A percentile compares a stretch with the other conserved stretches of the same genome.
phyloP scores from a whole-genome alignment of 768 basidiomycete genomes.

The Cystofilobasidium capitatum region DNA sequence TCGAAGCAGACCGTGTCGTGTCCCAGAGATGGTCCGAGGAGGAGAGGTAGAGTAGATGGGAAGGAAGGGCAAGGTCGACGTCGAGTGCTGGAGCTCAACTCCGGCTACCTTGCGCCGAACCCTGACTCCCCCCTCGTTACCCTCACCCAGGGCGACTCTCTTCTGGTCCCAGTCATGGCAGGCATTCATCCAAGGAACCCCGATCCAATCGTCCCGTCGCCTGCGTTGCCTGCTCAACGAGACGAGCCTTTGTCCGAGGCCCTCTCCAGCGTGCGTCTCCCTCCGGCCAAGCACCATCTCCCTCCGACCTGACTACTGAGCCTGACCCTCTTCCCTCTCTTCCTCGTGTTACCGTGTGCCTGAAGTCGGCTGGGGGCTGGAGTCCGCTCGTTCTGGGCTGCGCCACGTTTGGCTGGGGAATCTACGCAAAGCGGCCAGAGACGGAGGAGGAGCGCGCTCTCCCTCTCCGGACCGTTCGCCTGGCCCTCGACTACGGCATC shows the following conservation, averaged over 20 bases:
- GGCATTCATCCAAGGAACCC: constrained; percentile 1
- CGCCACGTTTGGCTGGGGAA: constrained; percentile 37
- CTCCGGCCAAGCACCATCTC: not conserved
- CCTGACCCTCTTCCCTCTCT: not conserved
- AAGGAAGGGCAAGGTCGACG: no score
- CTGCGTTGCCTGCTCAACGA: not conserved
- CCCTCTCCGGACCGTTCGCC: constrained; percentile 35
- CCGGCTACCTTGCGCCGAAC: no score
- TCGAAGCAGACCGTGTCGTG: not conserved
- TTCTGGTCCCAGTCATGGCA: not conserved
- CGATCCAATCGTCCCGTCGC: not conserved
- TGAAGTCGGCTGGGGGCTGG: constrained; percentile 7
- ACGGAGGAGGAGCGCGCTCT: constrained; percentile 28
- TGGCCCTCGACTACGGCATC: constrained; percentile 38
- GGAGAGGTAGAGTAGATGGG: no score
- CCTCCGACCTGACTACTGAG: not conserved
- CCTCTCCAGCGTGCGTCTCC: not conserved
- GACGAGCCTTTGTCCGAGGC: not conserved
- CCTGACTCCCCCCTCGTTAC: no score
- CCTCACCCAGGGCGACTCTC: no score
- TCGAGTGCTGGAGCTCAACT: no score
- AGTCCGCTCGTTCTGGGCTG: constrained; percentile 37
- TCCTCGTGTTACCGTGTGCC: no score
- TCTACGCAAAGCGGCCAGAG: constrained; percentile 31
- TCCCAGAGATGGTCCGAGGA: no score